phyloP scores from a whole-genome alignment of 208 protist genomes.

The Leishmania amazonensis region DNA sequence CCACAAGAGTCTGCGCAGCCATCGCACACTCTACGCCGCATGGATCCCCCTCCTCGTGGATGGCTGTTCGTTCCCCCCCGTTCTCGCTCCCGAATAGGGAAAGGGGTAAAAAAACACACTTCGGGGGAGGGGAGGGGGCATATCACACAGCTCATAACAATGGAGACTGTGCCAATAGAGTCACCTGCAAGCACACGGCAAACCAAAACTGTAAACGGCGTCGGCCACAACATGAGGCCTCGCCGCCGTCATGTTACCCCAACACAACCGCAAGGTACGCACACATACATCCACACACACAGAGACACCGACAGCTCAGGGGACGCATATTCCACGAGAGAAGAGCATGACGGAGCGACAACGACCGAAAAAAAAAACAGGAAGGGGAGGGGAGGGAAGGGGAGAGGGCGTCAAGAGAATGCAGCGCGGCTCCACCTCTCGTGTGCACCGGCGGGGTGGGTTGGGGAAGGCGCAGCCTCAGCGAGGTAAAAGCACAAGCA shows the following conservation, averaged over 20 bases:
- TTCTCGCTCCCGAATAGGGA: no score
- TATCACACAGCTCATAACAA: not conserved
- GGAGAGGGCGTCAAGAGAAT: not conserved
- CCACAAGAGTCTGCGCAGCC: not conserved
- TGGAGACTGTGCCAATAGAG: not conserved
- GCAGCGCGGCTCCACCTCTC: not conserved
- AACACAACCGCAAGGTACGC: not conserved
- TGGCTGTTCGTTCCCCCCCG: not conserved
- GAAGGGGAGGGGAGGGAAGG: not conserved
- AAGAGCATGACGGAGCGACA: not conserved
- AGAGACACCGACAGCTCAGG: not conserved
- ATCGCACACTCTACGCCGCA: not conserved
- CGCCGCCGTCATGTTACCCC: not conserved
- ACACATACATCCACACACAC: conserved; percentile 19
- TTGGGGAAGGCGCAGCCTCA: not conserved
- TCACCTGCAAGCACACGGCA: not conserved
- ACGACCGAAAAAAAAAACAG: not conserved
- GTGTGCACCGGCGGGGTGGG: not conserved
- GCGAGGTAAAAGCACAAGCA: not conserved
- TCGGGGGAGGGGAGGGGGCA: not conserved
- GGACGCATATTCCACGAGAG: not conserved
- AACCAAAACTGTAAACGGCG: not conserved
- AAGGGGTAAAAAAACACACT: no score
- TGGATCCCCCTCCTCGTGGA: not conserved
- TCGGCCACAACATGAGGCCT: not conserved